Evolutionary conservation across 371 early-diverging fungal genomes (phyloP), one percentile per base, ranked within the genome.

Genomic region (Synchytrium microbalum): DNA sequence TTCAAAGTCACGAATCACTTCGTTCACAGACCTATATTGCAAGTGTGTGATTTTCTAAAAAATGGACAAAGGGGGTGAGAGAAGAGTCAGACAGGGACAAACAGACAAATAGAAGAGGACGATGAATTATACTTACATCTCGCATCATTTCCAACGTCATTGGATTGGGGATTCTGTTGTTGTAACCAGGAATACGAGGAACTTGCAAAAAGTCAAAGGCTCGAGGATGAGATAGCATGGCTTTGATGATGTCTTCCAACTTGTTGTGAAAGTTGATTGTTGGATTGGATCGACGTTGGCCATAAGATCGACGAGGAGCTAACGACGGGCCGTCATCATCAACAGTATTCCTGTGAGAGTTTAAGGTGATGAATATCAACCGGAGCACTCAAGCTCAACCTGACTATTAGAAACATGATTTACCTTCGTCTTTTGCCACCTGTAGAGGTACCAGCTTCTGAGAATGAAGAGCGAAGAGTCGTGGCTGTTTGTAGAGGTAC

Each of bases 131-230:
- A 32, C 66, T 54, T 64, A 73, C 73, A 51, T 78, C 72, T 23
- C 69, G 61, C 54, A 83, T 79, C 55, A 73, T 67, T 54, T 74
- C 69, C 30, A 83, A 58, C 27, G 70, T 72, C 51, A 66, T 74
- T 2, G 82, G 82, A 1, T 58, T 61, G 64, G 65, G 64, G 8
- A 83, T 68, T 24, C 69, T 58, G 10, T 3, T 61, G 57, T 73
- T 70, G 61, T 82, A 83, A 51, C 75, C 80, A 3, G 72, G 70
- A 29, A 75, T 38, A 5, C 19, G 5, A 10, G 46, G 46, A 10
- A 38, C 19, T 38, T 38, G 46, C 46, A 38, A 19, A 19, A 38
- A 38, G 19, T 38, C 46, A 38, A 10, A 38, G 46, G 19, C 5
- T 10, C 46, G 5, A 5, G 46, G 5, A 5, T 38, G 5, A 19